These are phyloP conservation scores for Saccharomyces pastorianus DNA, from an alignment of 1,139 yeast genomes.

Conservation along the genomic window DNA sequence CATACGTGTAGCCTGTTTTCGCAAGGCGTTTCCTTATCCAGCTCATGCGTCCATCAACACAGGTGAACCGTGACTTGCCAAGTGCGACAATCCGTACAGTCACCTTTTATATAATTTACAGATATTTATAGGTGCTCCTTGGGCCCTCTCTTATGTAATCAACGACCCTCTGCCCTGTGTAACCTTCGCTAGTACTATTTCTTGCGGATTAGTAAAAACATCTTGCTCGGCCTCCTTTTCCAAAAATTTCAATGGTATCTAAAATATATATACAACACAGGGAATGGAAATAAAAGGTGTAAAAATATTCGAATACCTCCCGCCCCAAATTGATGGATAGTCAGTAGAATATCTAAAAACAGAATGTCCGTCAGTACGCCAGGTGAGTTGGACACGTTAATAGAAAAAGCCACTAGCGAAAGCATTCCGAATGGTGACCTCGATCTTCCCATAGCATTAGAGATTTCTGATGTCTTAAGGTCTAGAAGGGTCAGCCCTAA, in stretches of 20 bases:
- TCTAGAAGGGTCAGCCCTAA: constrained; percentile 73
- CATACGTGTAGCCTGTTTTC: no score
- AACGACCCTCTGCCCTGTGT: no score
- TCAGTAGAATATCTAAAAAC: constrained; percentile 2
- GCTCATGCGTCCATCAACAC: not conserved
- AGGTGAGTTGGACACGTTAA: constrained; percentile 52
- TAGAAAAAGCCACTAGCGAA: constrained; percentile 78
- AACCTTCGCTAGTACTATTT: not conserved
- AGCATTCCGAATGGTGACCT: constrained; percentile 86
- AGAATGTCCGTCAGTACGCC: constrained; percentile 15
- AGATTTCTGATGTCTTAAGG: constrained; percentile 79
- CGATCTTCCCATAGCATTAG: constrained; percentile 64
- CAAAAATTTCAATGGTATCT: not conserved
- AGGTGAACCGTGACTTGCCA: not conserved
- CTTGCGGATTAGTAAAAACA: not conserved
- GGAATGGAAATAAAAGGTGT: not conserved
- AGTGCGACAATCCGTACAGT: no score
- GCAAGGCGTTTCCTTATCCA: not conserved
- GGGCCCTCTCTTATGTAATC: not conserved
- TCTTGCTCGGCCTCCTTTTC: constrained; percentile 1
- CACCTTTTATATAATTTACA: not conserved
- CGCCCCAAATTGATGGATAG: not conserved
- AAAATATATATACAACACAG: not conserved
- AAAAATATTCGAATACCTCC: not conserved
- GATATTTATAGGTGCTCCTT: not conserved